Percentiles rank a stretch among this genome's conserved stretches.
These are phyloP conservation scores for Agaricus bisporus DNA, from an alignment of 768 basidiomycete species.

Conservation along the genomic window DNA sequence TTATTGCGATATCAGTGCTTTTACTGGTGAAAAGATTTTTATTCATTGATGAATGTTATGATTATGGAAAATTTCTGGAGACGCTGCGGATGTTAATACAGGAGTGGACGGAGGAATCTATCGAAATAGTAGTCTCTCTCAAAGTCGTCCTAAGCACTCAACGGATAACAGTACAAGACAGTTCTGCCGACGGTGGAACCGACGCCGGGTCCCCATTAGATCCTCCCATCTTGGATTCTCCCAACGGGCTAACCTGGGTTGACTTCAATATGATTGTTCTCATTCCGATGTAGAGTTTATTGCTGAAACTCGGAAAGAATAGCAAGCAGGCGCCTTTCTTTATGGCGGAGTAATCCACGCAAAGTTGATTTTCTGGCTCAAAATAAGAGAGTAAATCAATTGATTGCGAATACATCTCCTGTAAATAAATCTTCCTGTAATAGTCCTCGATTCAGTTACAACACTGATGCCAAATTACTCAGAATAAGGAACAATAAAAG, in stretches of 20 bases:
- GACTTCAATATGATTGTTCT: constrained; percentile 39
- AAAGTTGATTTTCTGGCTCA: constrained; percentile 44
- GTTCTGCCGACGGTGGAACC: constrained; percentile 46
- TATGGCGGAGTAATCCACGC: constrained; percentile 47
- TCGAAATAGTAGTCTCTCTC: constrained; percentile 19
- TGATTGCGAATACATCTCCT: too few relatives aligned
- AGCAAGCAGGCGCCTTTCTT: constrained; percentile 37
- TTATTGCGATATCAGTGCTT: too few relatives aligned
- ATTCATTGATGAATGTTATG: too few relatives aligned
- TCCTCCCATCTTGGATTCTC: constrained; percentile 37
- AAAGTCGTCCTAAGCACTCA: background rate
- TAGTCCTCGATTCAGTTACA: too few relatives aligned
- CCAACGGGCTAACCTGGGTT: constrained; percentile 47
- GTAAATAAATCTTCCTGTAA: too few relatives aligned
- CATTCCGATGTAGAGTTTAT: constrained; percentile 25
- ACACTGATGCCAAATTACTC: too few relatives aligned
- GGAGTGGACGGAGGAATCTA: constrained; percentile 30
- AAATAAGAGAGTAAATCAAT: too few relatives aligned
- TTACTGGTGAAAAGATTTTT: too few relatives aligned
- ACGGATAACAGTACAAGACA: constrained; percentile 31
- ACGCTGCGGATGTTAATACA: constrained; percentile 40
- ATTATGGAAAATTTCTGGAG: constrained; percentile 31
- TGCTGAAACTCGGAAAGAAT: background rate
- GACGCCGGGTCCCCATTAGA: constrained; percentile 41
- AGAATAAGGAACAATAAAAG: background rate